Base-by-base conservation (phyloP, 345 rosid species). In the Populus nigra region DNA sequence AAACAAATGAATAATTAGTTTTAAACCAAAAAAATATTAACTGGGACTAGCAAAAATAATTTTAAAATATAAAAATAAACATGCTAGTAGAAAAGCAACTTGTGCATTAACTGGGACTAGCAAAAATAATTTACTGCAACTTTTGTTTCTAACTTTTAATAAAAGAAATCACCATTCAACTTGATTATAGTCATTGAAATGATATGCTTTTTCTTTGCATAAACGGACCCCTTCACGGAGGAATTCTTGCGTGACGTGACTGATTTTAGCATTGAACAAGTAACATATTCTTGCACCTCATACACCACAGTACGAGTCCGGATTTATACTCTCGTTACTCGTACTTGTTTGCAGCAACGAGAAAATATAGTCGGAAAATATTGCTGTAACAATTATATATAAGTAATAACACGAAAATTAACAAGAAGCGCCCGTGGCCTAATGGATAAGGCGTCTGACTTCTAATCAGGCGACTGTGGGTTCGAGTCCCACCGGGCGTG, bases 391-490 rank as follows among this genome's bases (percentile, higher is more conserved):
- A 0, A 33, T 33, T 33, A 33, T 3, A 2, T 10, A 0, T 0
- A 3, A 0, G 0, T 0, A 41, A 0, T 10, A 9, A 22, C 8
- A 9, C 10, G 2, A 8, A 2, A 0, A 0, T 1, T 0, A 3
- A 0, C n/a, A 25, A 0, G 2, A 4, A 27, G 88, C 84, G 87
- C 86, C 78, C 88, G 86, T 88, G 94, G 91, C 92, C 94, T 88
- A 90, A 93, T 89, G 94, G 94, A 91, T 89, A 88, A 91, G 92
- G 90, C 92, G 89, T 84, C 82, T 87, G 93, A 87, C 90, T 91
- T 91, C 91, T 90, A 89, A 89, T 93, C 92, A 89, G 84, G 78
- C 86, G 96, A 90, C 89, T 93, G 94, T 90, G 94, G 90, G 94
- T 90, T 91, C 89, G 90, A 89, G 89, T 89, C 93, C 90, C 92